Evolutionary conservation across 345 rosid species (phyloP).

Genomic region (Melaleuca quinquenervia): DNA sequence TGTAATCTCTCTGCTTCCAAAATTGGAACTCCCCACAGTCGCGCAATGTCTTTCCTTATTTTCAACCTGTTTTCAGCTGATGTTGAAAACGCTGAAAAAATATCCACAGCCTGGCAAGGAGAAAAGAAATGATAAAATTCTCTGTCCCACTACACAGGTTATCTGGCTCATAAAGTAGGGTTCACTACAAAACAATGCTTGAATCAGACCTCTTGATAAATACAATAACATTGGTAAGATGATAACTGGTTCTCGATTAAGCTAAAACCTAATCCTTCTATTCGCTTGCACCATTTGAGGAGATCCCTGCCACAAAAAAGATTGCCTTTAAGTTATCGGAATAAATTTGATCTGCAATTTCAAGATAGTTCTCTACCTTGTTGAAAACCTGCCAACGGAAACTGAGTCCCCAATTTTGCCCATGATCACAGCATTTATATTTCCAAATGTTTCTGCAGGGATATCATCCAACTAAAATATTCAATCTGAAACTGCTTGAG

Average conservation of each 20-base stretch:
- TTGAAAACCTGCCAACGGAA: constrained; percentile 49
- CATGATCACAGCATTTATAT: constrained; percentile 23
- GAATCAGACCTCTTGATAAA: constrained; percentile 66
- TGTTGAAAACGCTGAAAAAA: constrained; percentile 55
- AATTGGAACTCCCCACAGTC: constrained; percentile 46
- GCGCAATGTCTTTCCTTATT: constrained; percentile 48
- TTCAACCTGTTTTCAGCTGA: constrained; percentile 37
- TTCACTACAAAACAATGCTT: not conserved
- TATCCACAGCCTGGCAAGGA: constrained; percentile 53
- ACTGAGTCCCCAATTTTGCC: constrained; percentile 17
- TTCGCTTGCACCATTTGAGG: constrained; percentile 89
- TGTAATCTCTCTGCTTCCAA: constrained; percentile 23
- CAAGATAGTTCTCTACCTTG: constrained; percentile 32
- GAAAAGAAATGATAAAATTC: constrained; percentile 5
- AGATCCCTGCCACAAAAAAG: constrained; percentile 63
- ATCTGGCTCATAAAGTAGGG: not conserved
- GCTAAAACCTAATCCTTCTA: constrained; percentile 26
- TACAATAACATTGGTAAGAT: constrained; percentile 29
- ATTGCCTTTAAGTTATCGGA: not conserved
- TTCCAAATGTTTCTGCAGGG: constrained; percentile 54
- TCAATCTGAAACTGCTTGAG: not conserved
- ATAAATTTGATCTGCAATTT: not conserved
- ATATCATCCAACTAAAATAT: not conserved
- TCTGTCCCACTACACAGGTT: not conserved
- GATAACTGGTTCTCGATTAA: constrained; percentile 17